Evolutionary conservation across 371 early-diverging fungal genomes (phyloP).

Genomic region (Haplosporangium sp.): DNA sequence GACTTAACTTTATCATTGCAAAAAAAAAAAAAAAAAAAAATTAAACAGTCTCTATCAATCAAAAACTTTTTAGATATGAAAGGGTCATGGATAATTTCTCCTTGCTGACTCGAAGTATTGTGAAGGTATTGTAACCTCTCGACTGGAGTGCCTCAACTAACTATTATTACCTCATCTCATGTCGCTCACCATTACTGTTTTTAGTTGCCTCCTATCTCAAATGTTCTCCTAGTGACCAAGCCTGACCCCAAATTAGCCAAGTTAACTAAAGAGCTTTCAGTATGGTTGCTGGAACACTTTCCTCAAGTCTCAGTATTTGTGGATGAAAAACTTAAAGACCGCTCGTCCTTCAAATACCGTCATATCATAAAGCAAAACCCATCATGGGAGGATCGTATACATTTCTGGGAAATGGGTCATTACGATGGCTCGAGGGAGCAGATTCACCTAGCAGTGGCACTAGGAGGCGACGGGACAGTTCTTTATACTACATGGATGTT

Average conservation of each 20-base stretch:
- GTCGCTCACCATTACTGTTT: neutral
- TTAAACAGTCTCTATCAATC: neutral
- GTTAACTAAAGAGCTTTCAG: constrained; percentile 84
- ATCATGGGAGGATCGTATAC: constrained; percentile 49
- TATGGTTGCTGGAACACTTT: constrained; percentile 73
- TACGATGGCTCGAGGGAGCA: constrained; percentile 48
- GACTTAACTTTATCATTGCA: neutral
- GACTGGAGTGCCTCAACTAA: neutral
- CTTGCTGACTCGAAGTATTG: constrained; percentile 29
- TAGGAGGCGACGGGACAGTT: constrained; percentile 93
- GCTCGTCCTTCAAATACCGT: constrained; percentile 57
- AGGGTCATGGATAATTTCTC: constrained; percentile 49
- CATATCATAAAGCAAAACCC: constrained; percentile 55
- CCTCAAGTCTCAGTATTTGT: constrained; percentile 58
- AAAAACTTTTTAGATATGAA: constrained; percentile 28
- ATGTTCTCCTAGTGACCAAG: constrained; percentile 87
- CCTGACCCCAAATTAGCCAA: constrained; percentile 81
- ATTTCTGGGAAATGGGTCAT: constrained; percentile 72
- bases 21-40: neutral
- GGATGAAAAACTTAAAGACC: constrained; percentile 58
- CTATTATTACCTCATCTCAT: neutral
- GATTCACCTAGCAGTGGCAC: constrained; percentile 59
- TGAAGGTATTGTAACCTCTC: constrained; percentile 27
- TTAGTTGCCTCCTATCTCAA: constrained; percentile 48
- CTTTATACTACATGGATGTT: constrained; percentile 90